Evolutionary conservation across 2,329 filamentous ascomycete genomes (phyloP).

Genomic region (Colletotrichum sp.): DNA sequence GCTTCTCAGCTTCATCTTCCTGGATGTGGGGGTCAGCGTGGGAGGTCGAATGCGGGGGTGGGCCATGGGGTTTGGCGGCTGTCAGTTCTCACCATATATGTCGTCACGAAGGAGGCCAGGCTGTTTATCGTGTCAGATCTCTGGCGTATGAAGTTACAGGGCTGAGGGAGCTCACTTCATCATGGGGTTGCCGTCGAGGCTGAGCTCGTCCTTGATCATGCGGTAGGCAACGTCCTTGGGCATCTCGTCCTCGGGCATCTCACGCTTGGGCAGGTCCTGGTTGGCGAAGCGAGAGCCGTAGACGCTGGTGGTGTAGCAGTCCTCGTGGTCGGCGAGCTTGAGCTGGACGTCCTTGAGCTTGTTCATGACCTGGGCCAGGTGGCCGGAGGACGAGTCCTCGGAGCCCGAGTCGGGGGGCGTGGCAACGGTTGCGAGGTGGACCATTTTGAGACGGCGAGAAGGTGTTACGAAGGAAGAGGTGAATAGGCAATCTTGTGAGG

Average conservation of each 20-base stretch:
- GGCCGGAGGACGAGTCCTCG: constrained; percentile 5
- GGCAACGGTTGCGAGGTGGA: constrained; percentile 15
- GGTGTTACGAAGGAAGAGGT: not conserved
- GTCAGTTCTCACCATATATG: constrained; percentile 75
- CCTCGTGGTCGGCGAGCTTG: constrained; percentile 56
- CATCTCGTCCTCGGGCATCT: constrained; percentile 93
- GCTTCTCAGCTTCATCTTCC: constrained; percentile 94
- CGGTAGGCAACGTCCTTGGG: constrained; percentile 91
- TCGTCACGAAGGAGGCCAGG: constrained; percentile 91
- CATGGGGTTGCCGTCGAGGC: constrained; percentile 89
- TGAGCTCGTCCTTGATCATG: constrained; percentile 95
- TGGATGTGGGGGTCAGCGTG: constrained; percentile 34
- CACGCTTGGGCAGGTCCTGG: constrained; percentile 78
- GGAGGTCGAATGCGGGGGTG: not conserved
- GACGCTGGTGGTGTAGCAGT: constrained; percentile 76
- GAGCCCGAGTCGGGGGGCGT: constrained; percentile 11
- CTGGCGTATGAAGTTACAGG: not conserved
- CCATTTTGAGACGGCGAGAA: not conserved
- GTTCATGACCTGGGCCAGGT: constrained; percentile 6
- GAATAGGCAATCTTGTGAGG: not conserved
- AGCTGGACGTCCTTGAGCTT: constrained; percentile 20
- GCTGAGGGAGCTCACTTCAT: constrained; percentile 63
- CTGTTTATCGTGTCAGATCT: constrained; percentile 44
- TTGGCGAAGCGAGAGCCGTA: constrained; percentile 88
- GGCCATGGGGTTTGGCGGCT: not conserved